These are phyloP conservation scores for Pythium aquatile DNA, from an alignment of 352 stramenopile genomes.

Conservation along the genomic window DNA sequence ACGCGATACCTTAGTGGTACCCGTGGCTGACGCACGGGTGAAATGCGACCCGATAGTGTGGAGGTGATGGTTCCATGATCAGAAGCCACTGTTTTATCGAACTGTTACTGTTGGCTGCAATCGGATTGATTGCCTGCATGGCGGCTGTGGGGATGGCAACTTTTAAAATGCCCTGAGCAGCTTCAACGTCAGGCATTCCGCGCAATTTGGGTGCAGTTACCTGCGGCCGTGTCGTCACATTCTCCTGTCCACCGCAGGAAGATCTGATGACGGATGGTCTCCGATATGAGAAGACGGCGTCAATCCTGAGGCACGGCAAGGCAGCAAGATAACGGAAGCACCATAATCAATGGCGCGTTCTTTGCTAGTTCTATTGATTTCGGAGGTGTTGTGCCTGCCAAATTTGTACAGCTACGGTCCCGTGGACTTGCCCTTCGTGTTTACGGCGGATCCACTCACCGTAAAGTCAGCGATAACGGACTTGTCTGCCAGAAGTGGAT, in stretches of 20 bases:
- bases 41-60: neutral
- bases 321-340: neutral
- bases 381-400: neutral
- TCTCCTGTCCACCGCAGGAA: neutral
- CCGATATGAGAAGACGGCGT: too few species aligned
- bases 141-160: neutral
- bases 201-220: neutral
- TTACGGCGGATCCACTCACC: neutral
- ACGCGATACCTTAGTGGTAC: neutral
- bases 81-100: neutral
- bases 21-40: neutral
- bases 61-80: neutral
- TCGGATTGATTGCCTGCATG: neutral
- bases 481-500: conserved; percentile 36
- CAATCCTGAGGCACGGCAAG: neutral
- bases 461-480: neutral
- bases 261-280: neutral
- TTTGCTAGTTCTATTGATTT: neutral
- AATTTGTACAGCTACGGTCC: neutral
- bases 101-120: neutral
- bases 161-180: neutral
- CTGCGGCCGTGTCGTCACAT: neutral
- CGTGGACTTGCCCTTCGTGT: neutral
- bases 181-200: neutral
- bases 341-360: neutral